A percentile compares a stretch with the other conserved stretches of the same genome.
Conservation (phyloP, 495 filamentous ascomycete genomes). For the Xylaria venustula region DNA sequence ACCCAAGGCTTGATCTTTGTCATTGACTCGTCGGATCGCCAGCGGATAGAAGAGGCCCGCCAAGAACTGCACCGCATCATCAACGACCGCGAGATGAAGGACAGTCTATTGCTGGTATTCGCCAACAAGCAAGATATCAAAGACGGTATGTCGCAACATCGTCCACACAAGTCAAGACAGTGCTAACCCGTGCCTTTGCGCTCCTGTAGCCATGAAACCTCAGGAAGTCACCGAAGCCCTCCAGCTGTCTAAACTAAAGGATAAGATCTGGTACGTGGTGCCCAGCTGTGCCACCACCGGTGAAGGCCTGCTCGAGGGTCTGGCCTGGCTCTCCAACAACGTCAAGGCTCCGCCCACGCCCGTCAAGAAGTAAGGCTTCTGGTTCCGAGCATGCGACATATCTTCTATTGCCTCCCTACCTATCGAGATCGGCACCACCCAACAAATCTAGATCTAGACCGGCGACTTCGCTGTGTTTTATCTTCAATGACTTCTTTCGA, state of each 20-base stretch:
- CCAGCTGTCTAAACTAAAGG: conserved; percentile 79
- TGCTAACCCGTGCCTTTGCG: conserved; percentile 3
- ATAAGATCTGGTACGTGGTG: conserved; percentile 94
- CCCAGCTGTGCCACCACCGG: conserved; percentile 93
- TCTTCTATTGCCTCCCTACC: conserved; percentile 20
- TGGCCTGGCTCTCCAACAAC: conserved; percentile 92
- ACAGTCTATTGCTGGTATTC: conserved; percentile 88
- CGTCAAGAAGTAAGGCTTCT: conserved; percentile 45
- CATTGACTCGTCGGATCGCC: conserved; percentile 85
- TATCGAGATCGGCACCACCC: neutral
- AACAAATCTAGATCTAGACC: neutral
- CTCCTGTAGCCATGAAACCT: conserved; percentile 71
- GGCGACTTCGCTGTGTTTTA: neutral
- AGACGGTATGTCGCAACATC: conserved; percentile 60
- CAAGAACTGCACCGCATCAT: conserved; percentile 93
- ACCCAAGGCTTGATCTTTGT: conserved; percentile 98
- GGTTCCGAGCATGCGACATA: conserved; percentile 9
- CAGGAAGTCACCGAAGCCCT: conserved; percentile 83
- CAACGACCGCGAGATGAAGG: conserved; percentile 97
- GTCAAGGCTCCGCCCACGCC: conserved; percentile 70
- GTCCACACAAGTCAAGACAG: neutral
- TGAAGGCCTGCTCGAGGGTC: conserved; percentile 89
- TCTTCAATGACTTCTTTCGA: neutral
- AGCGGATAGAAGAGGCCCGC: conserved; percentile 83
- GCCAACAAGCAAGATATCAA: conserved; percentile 96